Evolutionary conservation across 495 filamentous ascomycete genomes (phyloP).

Genomic region (Lasiosphaeriaceae sp.): DNA sequence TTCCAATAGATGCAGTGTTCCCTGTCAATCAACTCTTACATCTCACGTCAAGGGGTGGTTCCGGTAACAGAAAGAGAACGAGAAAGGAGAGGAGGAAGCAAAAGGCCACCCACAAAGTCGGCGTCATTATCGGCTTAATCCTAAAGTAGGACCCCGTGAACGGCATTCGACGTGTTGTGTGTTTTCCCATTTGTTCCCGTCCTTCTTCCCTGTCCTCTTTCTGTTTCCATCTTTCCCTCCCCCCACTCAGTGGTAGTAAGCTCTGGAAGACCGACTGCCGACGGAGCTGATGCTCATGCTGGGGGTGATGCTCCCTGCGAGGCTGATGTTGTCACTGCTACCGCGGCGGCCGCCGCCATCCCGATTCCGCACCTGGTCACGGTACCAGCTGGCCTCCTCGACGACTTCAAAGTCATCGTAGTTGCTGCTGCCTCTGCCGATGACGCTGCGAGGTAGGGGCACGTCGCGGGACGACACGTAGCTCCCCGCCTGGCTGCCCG

Average conservation of each 20-base stretch:
- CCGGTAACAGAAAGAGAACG: too few relatives aligned
- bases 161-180: not conserved
- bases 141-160: not conserved
- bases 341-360: slow-evolving; percentile 1
- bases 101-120: too few relatives aligned
- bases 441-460: slow-evolving; percentile 12
- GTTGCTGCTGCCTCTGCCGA: slow-evolving; percentile 3
- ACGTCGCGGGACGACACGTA: slow-evolving; percentile 12
- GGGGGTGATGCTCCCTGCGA: slow-evolving; percentile 18
- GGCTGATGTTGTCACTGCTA: slow-evolving; percentile 11
- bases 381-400: not conserved
- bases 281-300: slow-evolving; percentile 25
- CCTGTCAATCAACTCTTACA: too few relatives aligned
- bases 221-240: not conserved
- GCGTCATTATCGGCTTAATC: not conserved
- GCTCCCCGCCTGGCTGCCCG: slow-evolving; percentile 1
- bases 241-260: slow-evolving; percentile 1
- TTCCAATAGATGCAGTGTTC: too few relatives aligned
- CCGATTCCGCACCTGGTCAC: not conserved
- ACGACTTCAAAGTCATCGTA: not conserved
- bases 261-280: slow-evolving; percentile 9
- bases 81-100: too few relatives aligned
- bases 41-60: too few relatives aligned
- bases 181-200: not conserved
- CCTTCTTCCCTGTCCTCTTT: not conserved